Percentiles rank a stretch among this genome's conserved stretches.
These are phyloP conservation scores for Bryum argenteum DNA, from an alignment of 225 moss, liverwort and hornwort genomes.

Conservation along the genomic window DNA sequence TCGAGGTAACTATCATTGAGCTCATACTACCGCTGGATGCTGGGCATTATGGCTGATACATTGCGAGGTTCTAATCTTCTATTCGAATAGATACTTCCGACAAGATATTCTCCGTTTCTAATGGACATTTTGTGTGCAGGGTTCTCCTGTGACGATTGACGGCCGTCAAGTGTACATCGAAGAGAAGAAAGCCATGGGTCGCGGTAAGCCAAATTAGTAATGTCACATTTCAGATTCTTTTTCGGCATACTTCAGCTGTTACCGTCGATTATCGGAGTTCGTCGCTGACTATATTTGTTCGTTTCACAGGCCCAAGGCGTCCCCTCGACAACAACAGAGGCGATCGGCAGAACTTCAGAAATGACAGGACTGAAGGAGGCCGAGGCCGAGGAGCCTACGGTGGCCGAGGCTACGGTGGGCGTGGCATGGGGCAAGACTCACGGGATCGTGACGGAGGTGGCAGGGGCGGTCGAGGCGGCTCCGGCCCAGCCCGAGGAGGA, in stretches of 20 bases:
- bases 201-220: conserved; percentile 29
- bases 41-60: too few species aligned
- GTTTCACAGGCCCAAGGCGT: conserved; percentile 33
- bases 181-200: conserved; percentile 53
- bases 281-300: too few species aligned
- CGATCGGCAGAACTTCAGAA: conserved; percentile 53
- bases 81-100: too few species aligned
- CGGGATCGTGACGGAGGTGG: conserved; percentile 44
- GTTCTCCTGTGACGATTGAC: conserved; percentile 32
- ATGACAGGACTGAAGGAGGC: conserved; percentile 41
- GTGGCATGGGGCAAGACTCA: conserved; percentile 48
- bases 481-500: conserved; percentile 48
- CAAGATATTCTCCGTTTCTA: too few species aligned
- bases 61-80: too few species aligned
- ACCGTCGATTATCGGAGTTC: too few species aligned
- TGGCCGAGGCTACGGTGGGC: conserved; percentile 45
- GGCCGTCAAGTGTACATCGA: conserved; percentile 54
- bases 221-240: neutral
- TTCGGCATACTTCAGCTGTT: too few species aligned
- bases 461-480: conserved; percentile 46
- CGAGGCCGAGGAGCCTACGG: conserved; percentile 56
- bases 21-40: too few species aligned
- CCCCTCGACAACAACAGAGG: conserved; percentile 33
- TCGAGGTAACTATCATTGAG: conserved; percentile 85
- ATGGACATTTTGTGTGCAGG: conserved; percentile 37